phyloP scores from a whole-genome alignment of 805 yeast species.

The Maudiozyma pseudohumilis region DNA sequence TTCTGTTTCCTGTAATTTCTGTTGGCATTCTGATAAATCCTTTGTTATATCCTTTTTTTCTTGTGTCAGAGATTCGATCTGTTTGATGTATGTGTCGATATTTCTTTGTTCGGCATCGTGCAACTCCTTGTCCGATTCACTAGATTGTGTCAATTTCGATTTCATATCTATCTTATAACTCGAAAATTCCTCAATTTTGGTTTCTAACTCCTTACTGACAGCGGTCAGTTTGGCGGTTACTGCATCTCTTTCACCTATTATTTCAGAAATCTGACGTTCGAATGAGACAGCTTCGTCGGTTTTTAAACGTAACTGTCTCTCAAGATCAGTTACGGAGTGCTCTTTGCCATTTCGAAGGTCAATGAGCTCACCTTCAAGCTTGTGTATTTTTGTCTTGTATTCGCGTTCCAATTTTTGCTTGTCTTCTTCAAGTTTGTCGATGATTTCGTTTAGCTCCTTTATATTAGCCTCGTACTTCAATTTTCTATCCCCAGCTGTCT shows the following conservation, averaged over 20 bases:
- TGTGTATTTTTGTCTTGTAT: background rate
- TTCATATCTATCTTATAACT: background rate
- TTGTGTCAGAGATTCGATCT: background rate
- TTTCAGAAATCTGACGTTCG: background rate
- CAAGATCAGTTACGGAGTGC: background rate
- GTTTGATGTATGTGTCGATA: background rate
- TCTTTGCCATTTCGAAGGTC: background rate
- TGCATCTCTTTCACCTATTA: background rate
- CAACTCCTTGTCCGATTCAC: background rate
- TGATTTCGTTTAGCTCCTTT: background rate
- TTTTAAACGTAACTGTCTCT: background rate
- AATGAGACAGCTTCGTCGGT: background rate
- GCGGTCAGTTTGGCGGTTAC: background rate
- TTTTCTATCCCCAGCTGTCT: slow-evolving; percentile 2
- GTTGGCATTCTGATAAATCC: background rate
- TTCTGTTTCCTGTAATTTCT: background rate
- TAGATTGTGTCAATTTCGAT: too few species aligned
- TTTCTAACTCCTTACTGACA: background rate
- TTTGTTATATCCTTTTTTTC: background rate
- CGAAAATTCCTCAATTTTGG: slow-evolving; percentile 1
- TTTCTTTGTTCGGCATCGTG: background rate
- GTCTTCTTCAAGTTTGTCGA: background rate
- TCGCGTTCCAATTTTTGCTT: background rate
- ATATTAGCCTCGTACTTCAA: background rate
- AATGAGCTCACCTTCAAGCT: background rate